Evolutionary conservation across 1,284 basidiomycete species (phyloP).

Genomic region (Chalciporus sp.): DNA sequence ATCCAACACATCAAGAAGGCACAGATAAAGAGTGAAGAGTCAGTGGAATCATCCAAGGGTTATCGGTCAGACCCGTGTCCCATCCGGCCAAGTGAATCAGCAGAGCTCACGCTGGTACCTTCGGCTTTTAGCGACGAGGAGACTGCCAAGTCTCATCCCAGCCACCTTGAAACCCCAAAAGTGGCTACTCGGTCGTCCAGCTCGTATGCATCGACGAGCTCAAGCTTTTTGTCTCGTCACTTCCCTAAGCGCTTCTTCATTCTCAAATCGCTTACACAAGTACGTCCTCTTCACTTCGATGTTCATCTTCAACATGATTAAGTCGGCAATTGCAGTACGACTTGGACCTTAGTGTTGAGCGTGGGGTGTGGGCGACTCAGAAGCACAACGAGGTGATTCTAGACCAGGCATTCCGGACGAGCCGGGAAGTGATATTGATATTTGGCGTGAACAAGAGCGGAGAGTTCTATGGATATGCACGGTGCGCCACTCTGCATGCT

Average conservation of each 20-base stretch:
- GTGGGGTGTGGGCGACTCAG: slow-evolving; percentile 90
- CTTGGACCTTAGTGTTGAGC: slow-evolving; percentile 82
- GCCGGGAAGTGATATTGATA: slow-evolving; percentile 83
- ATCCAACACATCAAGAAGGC: slow-evolving; percentile 74
- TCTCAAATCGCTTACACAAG: slow-evolving; percentile 84
- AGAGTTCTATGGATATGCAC: slow-evolving; percentile 88
- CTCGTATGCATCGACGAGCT: slow-evolving; percentile 70
- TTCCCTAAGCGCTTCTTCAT: slow-evolving; percentile 93
- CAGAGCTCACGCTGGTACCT: slow-evolving; percentile 25
- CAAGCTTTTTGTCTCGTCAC: slow-evolving; percentile 69
- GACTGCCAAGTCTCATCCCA: slow-evolving; percentile 7
- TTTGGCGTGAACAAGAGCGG: slow-evolving; percentile 93
- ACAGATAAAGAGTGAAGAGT: slow-evolving; percentile 35
- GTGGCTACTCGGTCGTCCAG: slow-evolving; percentile 54
- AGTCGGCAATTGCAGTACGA: slow-evolving; percentile 58
- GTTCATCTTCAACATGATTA: slow-evolving; percentile 2
- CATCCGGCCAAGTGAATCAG: neutral
- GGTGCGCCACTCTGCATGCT: slow-evolving; percentile 43
- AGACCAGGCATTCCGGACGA: slow-evolving; percentile 90
- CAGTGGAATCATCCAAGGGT: slow-evolving; percentile 34
- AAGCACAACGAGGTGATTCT: slow-evolving; percentile 88
- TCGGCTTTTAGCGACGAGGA: slow-evolving; percentile 48
- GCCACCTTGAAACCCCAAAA: neutral
- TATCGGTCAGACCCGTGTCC: neutral
- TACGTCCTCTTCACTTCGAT: slow-evolving; percentile 30